phyloP scores from a whole-genome alignment of 1,284 basidiomycete species.

The Trichosporon sp. region DNA sequence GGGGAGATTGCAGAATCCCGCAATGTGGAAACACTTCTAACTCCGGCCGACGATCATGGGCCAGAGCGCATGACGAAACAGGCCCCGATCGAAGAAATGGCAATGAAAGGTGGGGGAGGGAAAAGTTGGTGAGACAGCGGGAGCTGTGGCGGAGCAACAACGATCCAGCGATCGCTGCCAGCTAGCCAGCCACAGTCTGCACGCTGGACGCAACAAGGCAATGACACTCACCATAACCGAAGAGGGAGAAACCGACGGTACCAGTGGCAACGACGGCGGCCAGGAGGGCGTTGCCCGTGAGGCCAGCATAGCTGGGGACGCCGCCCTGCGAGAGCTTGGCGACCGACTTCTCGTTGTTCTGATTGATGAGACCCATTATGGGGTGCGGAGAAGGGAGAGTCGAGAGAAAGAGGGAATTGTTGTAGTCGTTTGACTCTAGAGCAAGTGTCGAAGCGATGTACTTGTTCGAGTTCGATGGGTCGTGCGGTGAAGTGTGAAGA shows the following conservation, averaged over 20 bases:
- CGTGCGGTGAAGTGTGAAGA: not conserved
- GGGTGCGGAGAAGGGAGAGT: not conserved
- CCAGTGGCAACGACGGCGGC: conserved; percentile 42
- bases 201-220: not conserved
- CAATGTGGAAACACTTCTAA: not conserved
- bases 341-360: conserved; percentile 11
- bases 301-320: conserved; percentile 28
- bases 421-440: not conserved
- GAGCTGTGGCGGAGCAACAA: not conserved
- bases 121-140: not conserved
- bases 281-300: conserved; percentile 38
- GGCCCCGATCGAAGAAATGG: not conserved
- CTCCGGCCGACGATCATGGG: not conserved
- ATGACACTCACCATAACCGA: conserved; percentile 43
- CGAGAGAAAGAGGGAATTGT: not conserved
- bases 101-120: not conserved
- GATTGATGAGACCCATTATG: conserved; percentile 14
- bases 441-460: not conserved
- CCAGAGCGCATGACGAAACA: no score
- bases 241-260: conserved; percentile 41
- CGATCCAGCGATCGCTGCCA: not conserved
- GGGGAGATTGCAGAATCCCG: not conserved
- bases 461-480: not conserved
- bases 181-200: not conserved
- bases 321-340: not conserved